Base-by-base conservation (phyloP, 1,284 basidiomycete genomes). In the Sporisorium reilianum region DNA sequence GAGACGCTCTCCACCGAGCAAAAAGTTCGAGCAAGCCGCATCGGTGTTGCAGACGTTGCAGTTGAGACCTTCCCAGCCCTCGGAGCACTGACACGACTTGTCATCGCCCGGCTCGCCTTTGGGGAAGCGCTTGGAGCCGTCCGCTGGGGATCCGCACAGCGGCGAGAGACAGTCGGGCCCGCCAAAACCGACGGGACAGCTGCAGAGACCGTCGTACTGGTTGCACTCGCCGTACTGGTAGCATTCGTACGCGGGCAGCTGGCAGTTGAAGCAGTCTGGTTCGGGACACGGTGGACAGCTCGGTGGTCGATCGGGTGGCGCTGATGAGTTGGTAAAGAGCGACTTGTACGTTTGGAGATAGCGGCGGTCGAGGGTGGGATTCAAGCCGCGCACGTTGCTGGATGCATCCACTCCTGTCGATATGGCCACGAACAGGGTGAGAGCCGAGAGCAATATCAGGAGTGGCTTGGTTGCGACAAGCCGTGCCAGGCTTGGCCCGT, bases 11-110 rank as follows among this genome's bases (percentile, higher is more conserved):
- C 79, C 79, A 3, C 75, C 77, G 12, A 80, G 55, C n/a, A 62
- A 3, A 23, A 79, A 64, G 51, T 73, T 66, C 54, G 65, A 53
- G 34, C 79, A 80, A 5, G 76, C 75, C 7, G 55, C 36, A 36
- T 77, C 63, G 12, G 36, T 64, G 9, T 65, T 53, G 49, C 79
- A 80, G 26, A 77, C 68, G 16, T 80, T 80, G 68, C 95, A 98
- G 83, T 97, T 98, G 76, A 98, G 91, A 14, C 96, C 95, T 50
- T 89, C 89, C 95, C 95, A 99, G 0, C 95, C 95, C 1, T 94
- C 92, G 77, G 92, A 92, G 84, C 96, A 99, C 34, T 94, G 87
- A 85, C 96, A 98, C 9, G 89, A 88, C 2, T 60, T 53, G 34
- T 68, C 59, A 18, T 63, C 60, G 25, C 64, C 62, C 10, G 62